phyloP scores from a whole-genome alignment of 2,329 filamentous ascomycete species.

The Colletotrichum tofieldiae region DNA sequence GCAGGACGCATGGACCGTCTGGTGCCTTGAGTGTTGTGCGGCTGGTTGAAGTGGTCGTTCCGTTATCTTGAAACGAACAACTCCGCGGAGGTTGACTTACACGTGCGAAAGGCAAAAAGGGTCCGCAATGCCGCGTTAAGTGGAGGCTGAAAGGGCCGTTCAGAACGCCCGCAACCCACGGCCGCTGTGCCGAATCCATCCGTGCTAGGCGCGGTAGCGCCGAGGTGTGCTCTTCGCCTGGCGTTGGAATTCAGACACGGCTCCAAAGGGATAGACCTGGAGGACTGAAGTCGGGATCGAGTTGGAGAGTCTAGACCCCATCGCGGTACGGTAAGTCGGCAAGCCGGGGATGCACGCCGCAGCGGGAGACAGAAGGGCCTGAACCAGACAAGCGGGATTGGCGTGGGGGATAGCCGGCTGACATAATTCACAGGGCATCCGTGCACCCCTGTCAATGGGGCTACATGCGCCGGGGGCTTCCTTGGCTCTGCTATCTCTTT shows the following conservation, averaged over 20 bases:
- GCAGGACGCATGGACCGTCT: slow-evolving; percentile 24
- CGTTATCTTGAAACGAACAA: slow-evolving; percentile 41
- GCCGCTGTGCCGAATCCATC: slow-evolving; percentile 19
- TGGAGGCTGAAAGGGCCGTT: slow-evolving; percentile 39
- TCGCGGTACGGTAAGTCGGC: slow-evolving; percentile 19
- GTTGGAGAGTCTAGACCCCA: slow-evolving; percentile 27
- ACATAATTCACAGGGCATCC: slow-evolving; percentile 24
- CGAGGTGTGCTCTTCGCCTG: not conserved
- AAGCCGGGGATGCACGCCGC: slow-evolving; percentile 35
- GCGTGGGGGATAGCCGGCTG: slow-evolving; percentile 28
- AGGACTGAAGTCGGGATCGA: slow-evolving; percentile 11
- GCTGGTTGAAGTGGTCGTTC: slow-evolving; percentile 25
- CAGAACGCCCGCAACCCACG: slow-evolving; percentile 35
- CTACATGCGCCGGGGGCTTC: slow-evolving; percentile 15
- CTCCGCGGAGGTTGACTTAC: slow-evolving; percentile 39
- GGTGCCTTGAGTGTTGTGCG: slow-evolving; percentile 10
- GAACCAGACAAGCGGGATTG: slow-evolving; percentile 34
- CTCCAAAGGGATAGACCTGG: not conserved
- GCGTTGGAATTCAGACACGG: not conserved
- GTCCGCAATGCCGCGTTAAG: slow-evolving; percentile 35
- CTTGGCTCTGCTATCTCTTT: slow-evolving; percentile 39
- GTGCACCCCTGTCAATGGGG: not conserved
- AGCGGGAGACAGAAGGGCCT: slow-evolving; percentile 29
- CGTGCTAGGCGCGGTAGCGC: not conserved
- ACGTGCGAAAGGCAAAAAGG: slow-evolving; percentile 31